Conservation (phyloP, 441 rosid genomes). For the Brassica balearica region DNA sequence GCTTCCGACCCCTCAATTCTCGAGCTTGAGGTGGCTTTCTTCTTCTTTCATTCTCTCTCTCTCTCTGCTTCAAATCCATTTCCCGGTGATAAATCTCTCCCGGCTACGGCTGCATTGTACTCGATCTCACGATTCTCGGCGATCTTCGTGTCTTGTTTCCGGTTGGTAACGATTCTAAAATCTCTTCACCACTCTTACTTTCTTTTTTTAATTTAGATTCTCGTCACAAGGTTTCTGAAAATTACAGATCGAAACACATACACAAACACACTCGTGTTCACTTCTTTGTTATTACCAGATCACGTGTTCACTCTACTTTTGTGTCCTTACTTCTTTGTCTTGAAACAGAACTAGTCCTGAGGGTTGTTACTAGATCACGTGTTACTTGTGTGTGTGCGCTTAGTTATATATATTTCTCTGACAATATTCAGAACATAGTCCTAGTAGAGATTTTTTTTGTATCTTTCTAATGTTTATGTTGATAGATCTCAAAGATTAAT, state of each 20-base stretch:
- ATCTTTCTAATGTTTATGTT: conserved; percentile 17
- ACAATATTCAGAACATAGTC: conserved; percentile 28
- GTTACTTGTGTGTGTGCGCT: not conserved
- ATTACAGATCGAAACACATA: not conserved
- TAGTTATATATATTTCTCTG: conserved; percentile 10
- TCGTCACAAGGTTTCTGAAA: too few species aligned
- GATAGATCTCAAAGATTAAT: not conserved
- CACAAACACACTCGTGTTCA: conserved; percentile 14
- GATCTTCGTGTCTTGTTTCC: too few species aligned
- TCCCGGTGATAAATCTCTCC: not conserved
- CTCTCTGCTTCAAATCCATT: not conserved
- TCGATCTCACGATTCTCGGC: too few species aligned
- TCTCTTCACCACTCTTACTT: too few species aligned
- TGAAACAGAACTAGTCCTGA: conserved; percentile 11
- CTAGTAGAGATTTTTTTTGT: conserved; percentile 21
- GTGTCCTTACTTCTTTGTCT: not conserved
- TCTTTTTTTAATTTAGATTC: too few species aligned
- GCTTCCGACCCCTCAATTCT: too few species aligned
- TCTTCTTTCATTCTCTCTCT: not conserved
- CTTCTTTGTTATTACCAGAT: conserved; percentile 11
- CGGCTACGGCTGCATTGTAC: not conserved
- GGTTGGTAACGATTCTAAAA: too few species aligned
- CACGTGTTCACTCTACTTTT: not conserved
- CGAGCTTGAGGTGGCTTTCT: not conserved
- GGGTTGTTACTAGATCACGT: conserved; percentile 6